These are phyloP conservation scores for Pichia californica DNA, from an alignment of 805 yeast genomes.

Conservation along the genomic window DNA sequence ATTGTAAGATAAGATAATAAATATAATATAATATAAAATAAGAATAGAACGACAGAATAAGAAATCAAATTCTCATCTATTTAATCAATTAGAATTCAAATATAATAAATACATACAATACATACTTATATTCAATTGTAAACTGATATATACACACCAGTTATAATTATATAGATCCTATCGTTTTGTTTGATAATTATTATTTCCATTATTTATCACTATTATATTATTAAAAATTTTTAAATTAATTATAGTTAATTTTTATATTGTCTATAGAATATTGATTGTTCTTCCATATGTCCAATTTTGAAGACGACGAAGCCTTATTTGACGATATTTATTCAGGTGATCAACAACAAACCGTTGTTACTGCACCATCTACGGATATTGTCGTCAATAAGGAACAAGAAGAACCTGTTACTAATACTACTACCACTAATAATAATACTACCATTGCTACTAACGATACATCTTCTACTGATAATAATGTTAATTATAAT, in stretches of 20 bases:
- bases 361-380: constrained; percentile 13
- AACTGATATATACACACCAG: constrained; percentile 1
- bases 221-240: constrained; percentile 2
- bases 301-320: constrained; percentile 82
- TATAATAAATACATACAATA: no score
- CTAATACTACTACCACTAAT: neutral
- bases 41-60: no score
- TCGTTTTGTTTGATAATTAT: neutral
- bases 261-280: constrained; percentile 1
- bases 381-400: constrained; percentile 12
- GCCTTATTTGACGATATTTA: constrained; percentile 92
- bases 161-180: constrained; percentile 6
- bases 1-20: no score
- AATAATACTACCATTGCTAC: neutral
- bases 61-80: no score
- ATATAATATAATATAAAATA: no score
- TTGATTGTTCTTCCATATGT: constrained; percentile 32
- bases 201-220: neutral
- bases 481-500: neutral
- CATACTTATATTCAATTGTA: constrained; percentile 2
- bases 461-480: neutral
- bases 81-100: no score
- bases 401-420: no score
- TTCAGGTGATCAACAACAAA: constrained; percentile 26
- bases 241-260: neutral